Base-by-base conservation (phyloP, 371 early-diverging fungal species). In the Phascolomyces articulosus region DNA sequence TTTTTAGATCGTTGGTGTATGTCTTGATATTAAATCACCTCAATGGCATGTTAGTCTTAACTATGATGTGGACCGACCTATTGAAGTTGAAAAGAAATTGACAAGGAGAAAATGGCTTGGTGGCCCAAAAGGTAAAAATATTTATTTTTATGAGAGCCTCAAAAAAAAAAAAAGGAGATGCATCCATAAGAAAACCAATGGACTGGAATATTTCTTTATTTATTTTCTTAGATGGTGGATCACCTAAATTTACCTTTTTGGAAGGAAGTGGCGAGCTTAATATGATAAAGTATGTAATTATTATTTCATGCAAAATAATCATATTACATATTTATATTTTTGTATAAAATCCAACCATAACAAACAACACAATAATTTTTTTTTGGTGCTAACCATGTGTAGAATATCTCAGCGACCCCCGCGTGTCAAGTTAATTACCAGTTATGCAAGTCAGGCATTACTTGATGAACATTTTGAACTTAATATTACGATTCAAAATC, bases 401-500 rank as follows among this genome's bases (percentile, higher is more conserved):
- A 89, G 90, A 18, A 77, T 93, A 9, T 77, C 83, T 29, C 88
- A 87, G 66, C 77, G 86, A 38, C 88, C 87, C 48, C 90, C 93
- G 20, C 88, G 87, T 24, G 68, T 94, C 2, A 75, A 80, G 47
- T 71, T 92, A n/a, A 66, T 69, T 21, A 70, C 85, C 3, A 66
- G 77, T 0, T 84, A 89, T 67, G 64, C 69, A 15, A 73, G 90
- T 7, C 92, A 91, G 9, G 91, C 88, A 0, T 70, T 89, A 20
- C 67, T 94, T 61, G 90, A 93, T 55, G 93, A 93, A 58, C 67
- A 82, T 26, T 89, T 87, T 65, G 81, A 84, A 15, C 66, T 94
- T 16, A 72, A 74, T 29, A 72, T 94, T 8, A 82, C 75, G 4
- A 65, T 93, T 4, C 71, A 73, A 15, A 94, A 89, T 63, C 76